Conservation (phyloP, 495 filamentous ascomycete species). For the Annulohypoxylon bovei region DNA sequence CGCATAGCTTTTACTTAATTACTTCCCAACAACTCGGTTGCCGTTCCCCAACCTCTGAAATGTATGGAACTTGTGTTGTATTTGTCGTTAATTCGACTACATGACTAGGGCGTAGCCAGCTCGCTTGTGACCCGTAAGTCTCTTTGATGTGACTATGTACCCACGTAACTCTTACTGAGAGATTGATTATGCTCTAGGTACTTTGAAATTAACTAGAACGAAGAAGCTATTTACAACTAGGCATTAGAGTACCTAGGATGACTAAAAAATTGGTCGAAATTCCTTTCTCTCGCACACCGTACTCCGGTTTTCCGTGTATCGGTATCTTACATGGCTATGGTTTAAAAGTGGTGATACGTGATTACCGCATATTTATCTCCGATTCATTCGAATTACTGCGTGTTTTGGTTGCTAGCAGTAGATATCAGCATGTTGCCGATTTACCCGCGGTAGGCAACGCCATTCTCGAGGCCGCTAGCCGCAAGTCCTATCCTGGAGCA, state of each 20-base stretch:
- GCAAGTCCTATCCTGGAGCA: conserved; percentile 12
- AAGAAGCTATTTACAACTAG: neutral
- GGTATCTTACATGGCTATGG: conserved; percentile 14
- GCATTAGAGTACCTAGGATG: neutral
- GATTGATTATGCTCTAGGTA: neutral
- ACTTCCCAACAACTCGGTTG: conserved; percentile 11
- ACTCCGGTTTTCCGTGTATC: conserved; percentile 14
- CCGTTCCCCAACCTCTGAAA: neutral
- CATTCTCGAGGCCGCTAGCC: conserved; percentile 21
- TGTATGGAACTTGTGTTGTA: neutral
- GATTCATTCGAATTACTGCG: conserved; percentile 12
- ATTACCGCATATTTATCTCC: conserved; percentile 35
- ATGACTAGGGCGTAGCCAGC: neutral
- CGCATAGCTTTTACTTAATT: neutral
- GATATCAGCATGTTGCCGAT: conserved; percentile 3
- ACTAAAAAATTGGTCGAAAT: neutral
- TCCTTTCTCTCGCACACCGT: neutral
- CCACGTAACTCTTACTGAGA: neutral
- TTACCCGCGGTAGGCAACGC: conserved; percentile 8
- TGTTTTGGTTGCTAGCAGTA: conserved; percentile 13
- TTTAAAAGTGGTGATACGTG: neutral
- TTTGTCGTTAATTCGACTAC: neutral
- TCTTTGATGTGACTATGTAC: neutral
- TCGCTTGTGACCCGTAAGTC: neutral
- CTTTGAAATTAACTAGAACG: neutral